Percentiles rank a stretch among this genome's conserved stretches.
phyloP scores from a whole-genome alignment of 2,329 filamentous ascomycete species.

The Gliomastix tumulicola region DNA sequence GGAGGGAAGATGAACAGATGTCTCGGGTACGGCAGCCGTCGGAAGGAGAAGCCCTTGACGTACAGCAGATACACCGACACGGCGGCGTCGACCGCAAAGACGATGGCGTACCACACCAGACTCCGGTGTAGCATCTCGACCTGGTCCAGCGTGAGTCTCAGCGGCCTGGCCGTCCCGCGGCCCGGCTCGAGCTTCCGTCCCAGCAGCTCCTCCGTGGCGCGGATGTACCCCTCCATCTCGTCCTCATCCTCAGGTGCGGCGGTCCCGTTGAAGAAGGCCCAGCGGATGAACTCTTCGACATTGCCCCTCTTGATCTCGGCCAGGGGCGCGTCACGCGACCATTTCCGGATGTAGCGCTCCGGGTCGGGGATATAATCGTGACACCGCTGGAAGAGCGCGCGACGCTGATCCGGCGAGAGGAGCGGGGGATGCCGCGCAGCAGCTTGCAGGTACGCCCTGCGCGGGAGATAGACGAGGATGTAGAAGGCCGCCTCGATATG shows the following conservation, averaged over 20 bases:
- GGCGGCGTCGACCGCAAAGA: constrained; percentile 46
- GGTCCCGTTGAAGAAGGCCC: constrained; percentile 55
- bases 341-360: constrained; percentile 51
- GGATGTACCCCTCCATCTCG: constrained; percentile 40
- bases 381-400: constrained; percentile 49
- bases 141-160: constrained; percentile 61
- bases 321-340: constrained; percentile 57
- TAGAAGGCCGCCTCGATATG: constrained; percentile 38
- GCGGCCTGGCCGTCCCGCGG: constrained; percentile 43
- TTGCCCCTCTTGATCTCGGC: constrained; percentile 60
- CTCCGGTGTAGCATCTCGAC: constrained; percentile 55
- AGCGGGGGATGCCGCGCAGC: constrained; percentile 32
- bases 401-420: constrained; percentile 37
- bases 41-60: constrained; percentile 42
- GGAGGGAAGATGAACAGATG: constrained; percentile 59
- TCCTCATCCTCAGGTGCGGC: constrained; percentile 18
- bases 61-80: constrained; percentile 37
- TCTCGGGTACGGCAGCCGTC: too few relatives aligned
- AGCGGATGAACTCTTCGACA: constrained; percentile 57
- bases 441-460: constrained; percentile 26
- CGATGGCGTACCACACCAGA: constrained; percentile 55
- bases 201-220: constrained; percentile 44
- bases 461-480: constrained; percentile 33
- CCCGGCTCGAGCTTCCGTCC: constrained; percentile 45
- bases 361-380: constrained; percentile 45